A percentile compares a stretch with the other conserved stretches of the same genome.
phyloP scores from a whole-genome alignment of 768 basidiomycete species.

The Mycena pura region DNA sequence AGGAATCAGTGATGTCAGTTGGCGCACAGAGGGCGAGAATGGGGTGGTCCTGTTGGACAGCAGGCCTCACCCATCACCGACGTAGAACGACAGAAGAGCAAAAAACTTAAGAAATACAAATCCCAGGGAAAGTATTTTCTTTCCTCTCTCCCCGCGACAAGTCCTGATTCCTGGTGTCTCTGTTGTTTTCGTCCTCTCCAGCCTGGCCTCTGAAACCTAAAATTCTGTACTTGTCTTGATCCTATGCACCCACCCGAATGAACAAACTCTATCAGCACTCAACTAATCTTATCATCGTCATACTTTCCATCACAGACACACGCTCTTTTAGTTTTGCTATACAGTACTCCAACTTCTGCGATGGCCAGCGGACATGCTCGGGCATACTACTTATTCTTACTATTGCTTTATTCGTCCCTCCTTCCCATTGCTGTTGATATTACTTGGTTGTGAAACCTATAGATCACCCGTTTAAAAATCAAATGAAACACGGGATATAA shows the following conservation, averaged over 20 bases:
- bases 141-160: conserved; percentile 76
- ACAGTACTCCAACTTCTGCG: conserved; percentile 26
- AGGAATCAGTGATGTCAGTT: conserved; percentile 79
- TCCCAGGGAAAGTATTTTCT: conserved; percentile 84
- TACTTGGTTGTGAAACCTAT: too few species aligned
- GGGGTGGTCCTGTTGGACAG: conserved; percentile 41
- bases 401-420: too few species aligned
- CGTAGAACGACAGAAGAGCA: conserved; percentile 71
- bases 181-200: conserved; percentile 4
- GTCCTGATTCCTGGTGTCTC: conserved; percentile 20
- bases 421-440: too few species aligned
- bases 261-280: conserved; percentile 10
- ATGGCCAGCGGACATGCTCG: conserved; percentile 19
- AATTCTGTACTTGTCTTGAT: conserved; percentile 22
- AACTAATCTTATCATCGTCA: conserved; percentile 36
- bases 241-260: conserved; percentile 29
- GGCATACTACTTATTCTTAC: conserved; percentile 18
- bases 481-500: conserved; percentile 3
- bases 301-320: conserved; percentile 29
- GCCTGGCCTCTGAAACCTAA: conserved; percentile 17
- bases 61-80: too few species aligned
- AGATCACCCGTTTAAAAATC: conserved; percentile 18
- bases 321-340: conserved; percentile 26
- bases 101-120: conserved; percentile 85
- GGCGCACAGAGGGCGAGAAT: conserved; percentile 75